Evolutionary conservation across 257 asterid genomes (phyloP), one percentile per base, ranked within the genome.

Genomic region (Solanum peruvianum): DNA sequence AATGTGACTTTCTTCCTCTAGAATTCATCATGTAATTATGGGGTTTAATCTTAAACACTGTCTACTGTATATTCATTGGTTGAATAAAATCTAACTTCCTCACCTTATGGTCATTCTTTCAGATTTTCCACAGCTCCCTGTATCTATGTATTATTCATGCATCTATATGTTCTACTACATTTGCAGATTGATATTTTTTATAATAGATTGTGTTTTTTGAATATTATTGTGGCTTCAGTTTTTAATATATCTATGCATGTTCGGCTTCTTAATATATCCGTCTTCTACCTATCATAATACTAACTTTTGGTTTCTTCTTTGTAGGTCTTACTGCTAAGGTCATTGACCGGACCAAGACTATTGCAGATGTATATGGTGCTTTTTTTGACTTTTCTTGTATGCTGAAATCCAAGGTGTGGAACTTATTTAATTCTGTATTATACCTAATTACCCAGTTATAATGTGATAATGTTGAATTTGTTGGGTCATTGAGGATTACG

Each of bases 301-400:
- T 64, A 3, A 62, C 41, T 67, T 73, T 47, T 67, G 78, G 64
- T 88, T 88, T 86, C 60, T 37, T 80, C 73, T 39, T 87, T 86
- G 90, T 87, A 96, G 99, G 99, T 88, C 98, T 96, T 86, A 96
- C 98, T 85, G 99, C 99, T 83, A 95, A 96, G 91, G 86, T 96
- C 85, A 93, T 96, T 62, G 98, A 93, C 86, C 89, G 92, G 90
- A 95, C 99, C 86, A 95, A 86, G 83, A 88, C 99, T 85, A 92
- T 94, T 88, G 60, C 97, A 33, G 99, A 97, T 91, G 98, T 97
- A 8, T 96, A 97, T 91, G 99, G 98, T 87, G 98, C 98, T 83
- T 97, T 97, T 91, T 94, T 91, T 85, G 98, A 97, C 89, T 97
- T 95, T 90, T 95, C 97, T 75, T 93, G 93, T 69, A 93, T 96